Evolutionary conservation across 129 eudicot genomes (phyloP), one percentile per base, ranked within the genome.

Genomic region (Daucus carota): DNA sequence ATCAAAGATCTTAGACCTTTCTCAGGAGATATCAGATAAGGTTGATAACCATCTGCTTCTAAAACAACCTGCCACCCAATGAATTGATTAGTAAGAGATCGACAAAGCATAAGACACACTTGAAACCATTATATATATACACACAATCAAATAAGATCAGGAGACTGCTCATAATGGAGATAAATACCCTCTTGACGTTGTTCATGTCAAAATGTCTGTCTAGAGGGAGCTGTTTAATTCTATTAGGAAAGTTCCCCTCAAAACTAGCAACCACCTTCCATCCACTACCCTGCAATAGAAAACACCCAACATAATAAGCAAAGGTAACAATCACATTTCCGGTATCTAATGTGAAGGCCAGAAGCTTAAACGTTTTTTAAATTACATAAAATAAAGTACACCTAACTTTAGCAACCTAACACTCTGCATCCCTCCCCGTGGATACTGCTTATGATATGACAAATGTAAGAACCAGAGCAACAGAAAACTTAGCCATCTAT

Each of bases 11-110:
- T 85, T 77, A 95, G 85, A 28, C 99, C 99, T 82, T 95, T 95
- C 82, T 95, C 99, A 11, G 99, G 99, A 74, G 99, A 95, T 50
- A 95, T 95, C 57, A 95, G 97, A 79, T 95, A 95, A 77, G 99
- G 99, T 71, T 95, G 99, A 87, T 95, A 95, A 82, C 99, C 99
- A 84, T 95, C 99, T 77, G 99, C 99, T 86, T 95, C 99, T 29
- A 95, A 88, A 69, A 95, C 99, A 81, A 95, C 85, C 99, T 95
- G 94, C 73, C 41, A 73, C 74, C 75, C 74, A 33, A 70, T 72
- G 78, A 73, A 78, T 36, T 47, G 72, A 70, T 75, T 84, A 86
- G 50, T 46, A 43, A 20, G 8, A 17, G 70, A 16, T 50, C n/a
- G 29, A 38, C 36, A 31, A 17, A 33, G 71, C 32, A 62, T 22